Evolutionary conservation across 306 rosid genomes (phyloP).

Genomic region (Trichosanthes truncata): DNA sequence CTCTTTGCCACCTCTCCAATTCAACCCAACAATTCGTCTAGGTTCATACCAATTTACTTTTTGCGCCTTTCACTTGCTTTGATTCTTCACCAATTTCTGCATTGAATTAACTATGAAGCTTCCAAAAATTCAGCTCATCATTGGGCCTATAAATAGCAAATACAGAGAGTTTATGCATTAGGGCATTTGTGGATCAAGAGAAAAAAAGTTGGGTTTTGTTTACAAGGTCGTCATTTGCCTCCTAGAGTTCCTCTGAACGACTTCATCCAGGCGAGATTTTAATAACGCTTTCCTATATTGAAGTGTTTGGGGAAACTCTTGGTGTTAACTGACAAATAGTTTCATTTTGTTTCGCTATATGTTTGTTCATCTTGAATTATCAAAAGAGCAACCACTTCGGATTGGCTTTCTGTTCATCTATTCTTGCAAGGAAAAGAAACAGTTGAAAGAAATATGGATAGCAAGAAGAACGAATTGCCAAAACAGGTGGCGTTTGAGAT

Average conservation of each 20-base stretch:
- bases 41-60: background rate
- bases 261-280: constrained; percentile 14
- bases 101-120: background rate
- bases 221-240: constrained; percentile 6
- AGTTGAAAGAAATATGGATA: too few relatives aligned
- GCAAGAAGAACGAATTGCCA: too few relatives aligned
- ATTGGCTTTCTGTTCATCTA: too few relatives aligned
- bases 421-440: too few relatives aligned
- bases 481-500: too few relatives aligned
- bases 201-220: background rate
- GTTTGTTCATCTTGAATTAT: too few relatives aligned
- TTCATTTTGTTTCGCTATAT: background rate
- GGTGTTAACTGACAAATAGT: constrained; percentile 10
- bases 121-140: background rate
- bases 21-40: background rate
- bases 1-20: background rate
- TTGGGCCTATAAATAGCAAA: background rate
- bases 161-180: background rate
- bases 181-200: background rate
- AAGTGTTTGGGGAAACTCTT: constrained; percentile 48
- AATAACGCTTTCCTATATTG: constrained; percentile 8
- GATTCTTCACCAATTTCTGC: background rate
- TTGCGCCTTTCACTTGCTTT: background rate
- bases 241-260: constrained; percentile 23
- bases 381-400: background rate